A percentile compares a stretch with the other conserved stretches of the same genome.
These are phyloP conservation scores for Vitis amurensis DNA, from an alignment of 164 flowering plant genomes.

Conservation along the genomic window DNA sequence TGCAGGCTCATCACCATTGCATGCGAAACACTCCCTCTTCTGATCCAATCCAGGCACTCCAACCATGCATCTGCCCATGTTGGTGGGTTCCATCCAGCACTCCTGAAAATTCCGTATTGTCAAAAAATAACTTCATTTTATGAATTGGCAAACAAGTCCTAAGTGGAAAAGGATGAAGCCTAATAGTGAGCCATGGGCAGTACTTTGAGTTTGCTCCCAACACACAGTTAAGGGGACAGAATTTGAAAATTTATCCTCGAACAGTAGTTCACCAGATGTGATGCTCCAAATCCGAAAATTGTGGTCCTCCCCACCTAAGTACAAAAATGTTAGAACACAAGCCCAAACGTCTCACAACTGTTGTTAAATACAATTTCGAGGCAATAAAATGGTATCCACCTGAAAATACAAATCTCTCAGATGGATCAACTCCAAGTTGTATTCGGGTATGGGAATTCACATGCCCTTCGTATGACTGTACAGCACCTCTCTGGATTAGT, in stretches of 20 bases:
- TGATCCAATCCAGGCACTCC: slow-evolving; percentile 79
- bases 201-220: slow-evolving; percentile 48
- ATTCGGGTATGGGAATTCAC: slow-evolving; percentile 77
- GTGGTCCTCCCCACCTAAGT: slow-evolving; percentile 86
- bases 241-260: slow-evolving; percentile 44
- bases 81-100: slow-evolving; percentile 2
- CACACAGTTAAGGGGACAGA: slow-evolving; percentile 50
- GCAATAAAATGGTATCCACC: slow-evolving; percentile 38
- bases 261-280: slow-evolving; percentile 74
- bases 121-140: not conserved
- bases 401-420: slow-evolving; percentile 76
- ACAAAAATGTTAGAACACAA: slow-evolving; percentile 5
- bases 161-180: not conserved
- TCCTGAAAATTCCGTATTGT: slow-evolving; percentile 13
- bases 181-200: slow-evolving; percentile 1
- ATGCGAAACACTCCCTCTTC: slow-evolving; percentile 50
- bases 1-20: slow-evolving; percentile 27
- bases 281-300: slow-evolving; percentile 74
- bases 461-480: slow-evolving; percentile 83
- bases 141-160: not conserved
- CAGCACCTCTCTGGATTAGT: slow-evolving; percentile 50
- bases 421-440: slow-evolving; percentile 77
- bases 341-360: slow-evolving; percentile 6
- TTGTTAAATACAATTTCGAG: not conserved
- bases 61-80: slow-evolving; percentile 19